Percentiles rank a stretch among this genome's conserved stretches.
These are phyloP conservation scores for Penicillium flavigenum DNA, from an alignment of 495 filamentous ascomycete genomes.

Conservation along the genomic window DNA sequence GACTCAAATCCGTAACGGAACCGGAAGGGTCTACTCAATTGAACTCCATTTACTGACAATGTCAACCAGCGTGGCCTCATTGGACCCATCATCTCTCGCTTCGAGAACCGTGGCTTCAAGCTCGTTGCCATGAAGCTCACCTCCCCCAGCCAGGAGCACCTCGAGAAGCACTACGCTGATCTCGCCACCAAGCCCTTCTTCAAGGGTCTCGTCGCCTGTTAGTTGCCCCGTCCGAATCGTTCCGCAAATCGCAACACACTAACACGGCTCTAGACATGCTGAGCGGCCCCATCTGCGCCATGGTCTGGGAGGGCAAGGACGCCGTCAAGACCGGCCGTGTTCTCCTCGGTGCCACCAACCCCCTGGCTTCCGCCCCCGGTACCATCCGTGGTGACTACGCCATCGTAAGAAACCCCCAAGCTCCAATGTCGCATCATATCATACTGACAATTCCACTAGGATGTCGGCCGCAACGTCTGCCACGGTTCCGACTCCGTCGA, in stretches of 20 bases:
- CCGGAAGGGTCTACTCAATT: constrained; percentile 18
- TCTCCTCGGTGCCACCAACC: constrained; percentile 98
- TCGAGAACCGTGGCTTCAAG: constrained; percentile 97
- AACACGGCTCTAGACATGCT: constrained; percentile 73
- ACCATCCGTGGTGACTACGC: constrained; percentile 93
- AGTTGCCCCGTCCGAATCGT: constrained; percentile 24
- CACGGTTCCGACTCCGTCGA: constrained; percentile 98
- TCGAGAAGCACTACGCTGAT: constrained; percentile 96
- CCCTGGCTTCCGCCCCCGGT: constrained; percentile 84
- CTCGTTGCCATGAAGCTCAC: constrained; percentile 95
- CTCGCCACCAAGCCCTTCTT: constrained; percentile 95
- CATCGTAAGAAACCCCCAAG: constrained; percentile 46
- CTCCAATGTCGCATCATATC: background rate
- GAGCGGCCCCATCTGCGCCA: constrained; percentile 93
- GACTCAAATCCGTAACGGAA: background rate
- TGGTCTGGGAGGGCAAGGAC: constrained; percentile 98
- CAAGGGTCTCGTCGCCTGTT: constrained; percentile 85
- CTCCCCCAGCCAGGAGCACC: constrained; percentile 83
- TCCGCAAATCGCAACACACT: constrained; percentile 7
- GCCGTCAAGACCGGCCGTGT: constrained; percentile 95
- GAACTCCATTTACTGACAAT: constrained; percentile 24
- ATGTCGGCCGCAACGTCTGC: constrained; percentile 98
- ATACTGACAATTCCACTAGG: constrained; percentile 42
- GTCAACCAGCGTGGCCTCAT: constrained; percentile 81
- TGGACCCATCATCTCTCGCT: constrained; percentile 93